Evolutionary conservation across 2,329 filamentous ascomycete genomes (phyloP).

Genomic region (Colletotrichum limetticola): DNA sequence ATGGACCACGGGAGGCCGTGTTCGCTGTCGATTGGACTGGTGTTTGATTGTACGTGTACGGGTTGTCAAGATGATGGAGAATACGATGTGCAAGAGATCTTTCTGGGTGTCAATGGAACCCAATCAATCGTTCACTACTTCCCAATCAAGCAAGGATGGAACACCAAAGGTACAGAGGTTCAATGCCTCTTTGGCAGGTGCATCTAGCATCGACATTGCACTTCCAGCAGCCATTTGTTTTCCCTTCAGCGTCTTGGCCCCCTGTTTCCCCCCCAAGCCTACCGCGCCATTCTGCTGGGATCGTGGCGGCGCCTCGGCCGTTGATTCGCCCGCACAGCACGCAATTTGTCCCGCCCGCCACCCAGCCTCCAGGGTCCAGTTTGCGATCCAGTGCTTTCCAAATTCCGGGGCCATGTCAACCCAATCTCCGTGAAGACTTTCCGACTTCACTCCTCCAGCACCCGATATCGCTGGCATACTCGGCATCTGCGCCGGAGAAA

Average conservation of each 20-base stretch:
- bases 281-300: slow-evolving; percentile 7
- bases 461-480: slow-evolving; percentile 21
- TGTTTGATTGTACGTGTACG: neutral
- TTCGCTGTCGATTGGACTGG: neutral
- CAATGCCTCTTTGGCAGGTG: neutral
- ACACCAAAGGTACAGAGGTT: neutral
- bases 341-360: slow-evolving; percentile 20
- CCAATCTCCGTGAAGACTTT: neutral
- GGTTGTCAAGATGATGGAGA: neutral
- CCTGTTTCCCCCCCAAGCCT: neutral
- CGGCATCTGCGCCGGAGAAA: slow-evolving; percentile 19
- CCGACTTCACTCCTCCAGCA: slow-evolving; percentile 23
- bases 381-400: slow-evolving; percentile 9
- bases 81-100: neutral
- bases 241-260: neutral
- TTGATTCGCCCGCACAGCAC: slow-evolving; percentile 34
- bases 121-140: neutral
- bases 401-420: neutral
- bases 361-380: slow-evolving; percentile 25
- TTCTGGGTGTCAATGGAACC: neutral
- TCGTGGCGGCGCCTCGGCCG: slow-evolving; percentile 31
- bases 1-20: slow-evolving; percentile 3
- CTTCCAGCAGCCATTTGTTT: neutral
- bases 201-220: slow-evolving; percentile 2
- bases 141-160: neutral